Evolutionary conservation across 495 filamentous ascomycete species (phyloP).

Genomic region (Penicillium manginii): DNA sequence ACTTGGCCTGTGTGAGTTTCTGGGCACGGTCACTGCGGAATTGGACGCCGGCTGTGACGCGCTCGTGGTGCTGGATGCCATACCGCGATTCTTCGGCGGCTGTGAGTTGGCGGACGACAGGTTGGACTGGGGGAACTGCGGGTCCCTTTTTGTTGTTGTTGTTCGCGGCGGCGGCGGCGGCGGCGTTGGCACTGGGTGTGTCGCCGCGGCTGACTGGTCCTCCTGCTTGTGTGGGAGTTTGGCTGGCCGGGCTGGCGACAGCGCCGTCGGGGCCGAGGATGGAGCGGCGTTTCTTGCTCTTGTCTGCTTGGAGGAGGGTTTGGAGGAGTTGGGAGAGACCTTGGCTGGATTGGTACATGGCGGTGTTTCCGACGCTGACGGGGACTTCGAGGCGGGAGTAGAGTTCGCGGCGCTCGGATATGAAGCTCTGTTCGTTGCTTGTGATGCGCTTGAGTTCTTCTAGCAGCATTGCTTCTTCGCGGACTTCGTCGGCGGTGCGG

Average conservation of each 20-base stretch:
- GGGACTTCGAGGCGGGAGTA: conserved; percentile 84
- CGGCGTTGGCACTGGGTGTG: conserved; percentile 38
- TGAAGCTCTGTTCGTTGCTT: conserved; percentile 75
- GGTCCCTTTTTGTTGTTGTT: conserved; percentile 58
- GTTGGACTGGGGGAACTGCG: conserved; percentile 41
- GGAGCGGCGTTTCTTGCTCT: conserved; percentile 79
- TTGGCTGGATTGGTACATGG: conserved; percentile 74
- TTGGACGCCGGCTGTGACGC: conserved; percentile 69
- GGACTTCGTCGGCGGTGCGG: conserved; percentile 81
- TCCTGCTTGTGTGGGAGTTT: conserved; percentile 50
- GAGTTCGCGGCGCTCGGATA: conserved; percentile 87
- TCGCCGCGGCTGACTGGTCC: conserved; percentile 39
- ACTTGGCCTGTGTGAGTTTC: conserved; percentile 83
- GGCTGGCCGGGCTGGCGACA: conserved; percentile 50
- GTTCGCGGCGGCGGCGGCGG: conserved; percentile 21
- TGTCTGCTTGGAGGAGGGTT: conserved; percentile 76
- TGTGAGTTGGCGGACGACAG: conserved; percentile 68
- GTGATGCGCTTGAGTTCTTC: conserved; percentile 89
- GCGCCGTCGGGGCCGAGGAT: conserved; percentile 61
- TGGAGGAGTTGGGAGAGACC: conserved; percentile 80
- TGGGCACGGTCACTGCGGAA: conserved; percentile 86
- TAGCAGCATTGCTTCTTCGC: conserved; percentile 87
- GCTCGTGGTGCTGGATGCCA: conserved; percentile 85
- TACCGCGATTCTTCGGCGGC: conserved; percentile 75
- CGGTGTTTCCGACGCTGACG: conserved; percentile 65